A percentile compares a stretch with the other conserved stretches of the same genome.
phyloP scores from a whole-genome alignment of 257 asterid genomes.

The Cruciata laevipes region DNA sequence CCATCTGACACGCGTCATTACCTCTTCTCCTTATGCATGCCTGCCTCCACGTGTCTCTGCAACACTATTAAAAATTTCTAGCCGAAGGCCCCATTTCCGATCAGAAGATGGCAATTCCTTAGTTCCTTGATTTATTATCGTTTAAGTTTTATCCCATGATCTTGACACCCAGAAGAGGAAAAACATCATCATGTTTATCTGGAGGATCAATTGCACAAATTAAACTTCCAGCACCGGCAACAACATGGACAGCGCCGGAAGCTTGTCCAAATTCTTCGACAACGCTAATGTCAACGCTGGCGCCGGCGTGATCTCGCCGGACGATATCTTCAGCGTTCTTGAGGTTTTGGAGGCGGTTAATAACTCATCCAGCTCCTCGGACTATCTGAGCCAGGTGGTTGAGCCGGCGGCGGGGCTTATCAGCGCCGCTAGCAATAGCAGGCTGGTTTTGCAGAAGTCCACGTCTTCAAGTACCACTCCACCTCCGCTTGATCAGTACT shows the following conservation, averaged over 20 bases:
- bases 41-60: too few species aligned
- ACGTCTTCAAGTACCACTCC: slow-evolving; percentile 17
- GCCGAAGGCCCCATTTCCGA: neutral
- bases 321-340: slow-evolving; percentile 64
- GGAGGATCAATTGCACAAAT: neutral
- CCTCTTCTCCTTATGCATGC: too few species aligned
- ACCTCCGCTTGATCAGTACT: slow-evolving; percentile 16
- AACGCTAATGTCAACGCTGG: slow-evolving; percentile 9
- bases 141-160: neutral
- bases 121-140: slow-evolving; percentile 22
- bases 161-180: neutral
- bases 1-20: too few species aligned
- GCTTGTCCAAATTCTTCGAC: slow-evolving; percentile 29
- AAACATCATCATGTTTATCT: slow-evolving; percentile 7
- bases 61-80: too few species aligned
- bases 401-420: neutral
- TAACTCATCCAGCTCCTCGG: neutral
- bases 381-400: slow-evolving; percentile 15
- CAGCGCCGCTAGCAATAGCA: slow-evolving; percentile 14
- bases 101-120: slow-evolving; percentile 50
- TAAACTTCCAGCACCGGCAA: neutral
- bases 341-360: slow-evolving; percentile 45
- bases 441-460: slow-evolving; percentile 43
- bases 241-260: slow-evolving; percentile 36
- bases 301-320: slow-evolving; percentile 28